Evolutionary conservation across 2,329 filamentous ascomycete genomes (phyloP), one percentile per base, ranked within the genome.

Genomic region (Sclerotinia nivalis): DNA sequence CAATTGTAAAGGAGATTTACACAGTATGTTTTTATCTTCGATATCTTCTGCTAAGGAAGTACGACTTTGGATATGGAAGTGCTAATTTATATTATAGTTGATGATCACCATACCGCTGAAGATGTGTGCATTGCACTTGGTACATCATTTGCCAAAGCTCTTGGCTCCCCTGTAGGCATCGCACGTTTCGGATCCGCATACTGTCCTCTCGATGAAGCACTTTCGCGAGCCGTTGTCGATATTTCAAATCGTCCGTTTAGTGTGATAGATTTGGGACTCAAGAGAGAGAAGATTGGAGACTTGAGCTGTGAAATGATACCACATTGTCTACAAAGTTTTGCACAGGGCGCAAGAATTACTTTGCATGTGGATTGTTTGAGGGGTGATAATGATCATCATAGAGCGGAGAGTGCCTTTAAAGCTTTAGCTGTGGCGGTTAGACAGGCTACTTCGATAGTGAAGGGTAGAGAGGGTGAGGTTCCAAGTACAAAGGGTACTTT

Each of bases 31-130:
- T 50, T 28, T 18, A 34, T 40, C 22, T 37, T 52, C 4, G 28
- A 13, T 52, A n/a, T 7, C 13, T 31, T 31, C 25, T 31, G n/a
- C n/a, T 40, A n/a, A 12, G 45, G 12, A 12, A 43, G 31, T 49
- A 4, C 20, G 37, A 37, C 50, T 71, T 22, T 66, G 43, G 69
- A 43, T 40, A 18, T 28, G 34, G 22, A 58, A n/a, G 28, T 69
- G 50, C 71, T 74, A 67, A 75, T 45, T 37, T 1, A 4, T 60
- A 7, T 37, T n/a, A 66, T 72, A 95, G 93, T 99, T 80, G 96
- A 99, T 83, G 96, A 98, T 85, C 96, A 99, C 83, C 96, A 99
- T 87, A 97, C 95, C 12, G 91, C 94, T 73, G 96, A 99, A 84
- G 96, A 99, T 80, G 91, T 93, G 71, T 97, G 93, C 82, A 91